Conservation (phyloP, 768 basidiomycete species). For the Exidia glandulosa region DNA sequence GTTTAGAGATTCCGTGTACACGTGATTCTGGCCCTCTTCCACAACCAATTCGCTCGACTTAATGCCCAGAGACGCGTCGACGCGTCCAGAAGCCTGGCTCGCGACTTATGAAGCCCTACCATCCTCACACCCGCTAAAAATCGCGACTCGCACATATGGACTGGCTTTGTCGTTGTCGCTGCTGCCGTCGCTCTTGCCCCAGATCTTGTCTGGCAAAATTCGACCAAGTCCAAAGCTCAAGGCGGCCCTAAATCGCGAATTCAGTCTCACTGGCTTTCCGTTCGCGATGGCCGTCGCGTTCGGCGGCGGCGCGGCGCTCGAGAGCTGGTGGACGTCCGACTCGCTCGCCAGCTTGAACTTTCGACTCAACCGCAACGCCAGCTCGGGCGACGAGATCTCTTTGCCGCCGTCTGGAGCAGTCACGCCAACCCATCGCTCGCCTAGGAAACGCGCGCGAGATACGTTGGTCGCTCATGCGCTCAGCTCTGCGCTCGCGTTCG, state of each 20-base stretch:
- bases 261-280: slow-evolving; percentile 55
- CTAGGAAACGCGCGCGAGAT: no score
- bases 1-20: no score
- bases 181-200: slow-evolving; percentile 51
- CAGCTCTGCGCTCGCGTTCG: slow-evolving; percentile 45
- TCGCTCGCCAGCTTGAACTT: background rate
- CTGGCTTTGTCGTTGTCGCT: slow-evolving; percentile 55
- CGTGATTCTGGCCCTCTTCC: no score
- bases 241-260: slow-evolving; percentile 41
- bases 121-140: slow-evolving; percentile 40
- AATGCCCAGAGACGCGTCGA: background rate
- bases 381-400: background rate
- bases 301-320: slow-evolving; percentile 50
- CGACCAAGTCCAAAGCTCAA: slow-evolving; percentile 16
- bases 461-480: slow-evolving; percentile 49
- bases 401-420: slow-evolving; percentile 21
- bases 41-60: no score
- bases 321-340: slow-evolving; percentile 28
- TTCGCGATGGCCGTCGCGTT: slow-evolving; percentile 53
- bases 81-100: background rate
- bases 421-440: slow-evolving; percentile 22
- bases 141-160: slow-evolving; percentile 56
- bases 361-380: background rate
- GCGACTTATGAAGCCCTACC: slow-evolving; percentile 16
- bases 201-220: slow-evolving; percentile 26